Conservation (phyloP, 768 basidiomycete species). For the Pleurotus giganteus region DNA sequence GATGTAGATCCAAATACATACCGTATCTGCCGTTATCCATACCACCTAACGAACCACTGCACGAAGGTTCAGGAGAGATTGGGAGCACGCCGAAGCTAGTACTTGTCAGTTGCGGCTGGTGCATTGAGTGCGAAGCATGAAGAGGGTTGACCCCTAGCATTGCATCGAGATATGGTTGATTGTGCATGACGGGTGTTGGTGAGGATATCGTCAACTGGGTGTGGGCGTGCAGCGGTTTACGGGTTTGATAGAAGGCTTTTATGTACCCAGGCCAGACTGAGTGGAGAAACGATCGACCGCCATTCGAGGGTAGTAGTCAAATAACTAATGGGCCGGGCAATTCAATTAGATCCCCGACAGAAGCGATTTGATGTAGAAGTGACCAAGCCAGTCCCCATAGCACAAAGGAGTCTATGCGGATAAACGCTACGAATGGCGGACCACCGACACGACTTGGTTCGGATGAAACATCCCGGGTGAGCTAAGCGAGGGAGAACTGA, state of each 20-base stretch:
- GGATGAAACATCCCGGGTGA: neutral
- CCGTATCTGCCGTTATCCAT: neutral
- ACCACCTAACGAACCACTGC: neutral
- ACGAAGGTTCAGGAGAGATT: neutral
- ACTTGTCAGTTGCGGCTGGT: neutral
- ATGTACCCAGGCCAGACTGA: neutral
- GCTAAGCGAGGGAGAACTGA: neutral
- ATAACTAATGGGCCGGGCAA: neutral
- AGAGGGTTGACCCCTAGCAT: neutral
- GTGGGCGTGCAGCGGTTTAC: neutral
- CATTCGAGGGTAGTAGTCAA: neutral
- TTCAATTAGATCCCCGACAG: slow-evolving; percentile 8
- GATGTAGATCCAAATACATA: neutral
- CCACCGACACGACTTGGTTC: neutral
- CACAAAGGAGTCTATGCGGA: neutral
- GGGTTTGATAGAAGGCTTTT: neutral
- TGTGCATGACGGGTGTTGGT: neutral
- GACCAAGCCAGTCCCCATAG: neutral
- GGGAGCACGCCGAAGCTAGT: neutral
- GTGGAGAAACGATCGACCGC: neutral
- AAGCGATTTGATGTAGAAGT: slow-evolving; percentile 4
- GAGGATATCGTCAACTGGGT: neutral
- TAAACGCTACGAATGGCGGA: neutral
- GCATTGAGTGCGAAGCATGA: neutral
- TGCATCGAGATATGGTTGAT: slow-evolving; percentile 5